These are phyloP conservation scores for Colletotrichum sp. DNA, from an alignment of 2,329 filamentous ascomycete species.

Conservation along the genomic window DNA sequence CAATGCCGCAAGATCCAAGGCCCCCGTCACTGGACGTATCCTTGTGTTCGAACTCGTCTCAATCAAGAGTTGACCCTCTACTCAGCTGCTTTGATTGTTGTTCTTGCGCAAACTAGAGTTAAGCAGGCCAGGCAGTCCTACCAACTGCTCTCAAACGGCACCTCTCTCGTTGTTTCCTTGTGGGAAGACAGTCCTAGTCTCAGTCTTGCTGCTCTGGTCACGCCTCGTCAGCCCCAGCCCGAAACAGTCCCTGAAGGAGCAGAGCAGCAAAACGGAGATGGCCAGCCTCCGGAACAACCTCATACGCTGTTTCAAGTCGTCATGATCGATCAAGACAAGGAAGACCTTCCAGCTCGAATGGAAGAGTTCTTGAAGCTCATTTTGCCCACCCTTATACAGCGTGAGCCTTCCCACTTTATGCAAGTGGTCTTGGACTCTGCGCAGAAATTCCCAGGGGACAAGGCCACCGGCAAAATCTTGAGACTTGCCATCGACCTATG, in stretches of 20 bases:
- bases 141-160: constrained; percentile 52
- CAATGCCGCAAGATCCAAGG: constrained; percentile 68
- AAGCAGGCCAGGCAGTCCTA: constrained; percentile 59
- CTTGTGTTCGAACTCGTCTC: constrained; percentile 67
- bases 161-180: constrained; percentile 27
- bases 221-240: constrained; percentile 5
- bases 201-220: constrained; percentile 20
- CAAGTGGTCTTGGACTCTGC: constrained; percentile 63
- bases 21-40: constrained; percentile 69
- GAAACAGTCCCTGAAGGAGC: background rate
- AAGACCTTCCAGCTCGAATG: constrained; percentile 64
- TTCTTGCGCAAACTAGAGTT: constrained; percentile 64
- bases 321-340: constrained; percentile 66
- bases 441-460: constrained; percentile 47
- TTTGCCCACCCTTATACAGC: constrained; percentile 61
- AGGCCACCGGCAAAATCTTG: constrained; percentile 59
- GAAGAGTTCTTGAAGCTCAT: constrained; percentile 66
- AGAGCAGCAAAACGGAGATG: constrained; percentile 20
- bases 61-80: constrained; percentile 68
- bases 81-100: constrained; percentile 67
- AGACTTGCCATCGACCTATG: constrained; percentile 67
- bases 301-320: constrained; percentile 39
- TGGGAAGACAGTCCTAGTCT: constrained; percentile 22
- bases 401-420: constrained; percentile 66
- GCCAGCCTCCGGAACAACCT: background rate